Conservation (phyloP, 805 yeast genomes). For the Teunomyces cretensis region DNA sequence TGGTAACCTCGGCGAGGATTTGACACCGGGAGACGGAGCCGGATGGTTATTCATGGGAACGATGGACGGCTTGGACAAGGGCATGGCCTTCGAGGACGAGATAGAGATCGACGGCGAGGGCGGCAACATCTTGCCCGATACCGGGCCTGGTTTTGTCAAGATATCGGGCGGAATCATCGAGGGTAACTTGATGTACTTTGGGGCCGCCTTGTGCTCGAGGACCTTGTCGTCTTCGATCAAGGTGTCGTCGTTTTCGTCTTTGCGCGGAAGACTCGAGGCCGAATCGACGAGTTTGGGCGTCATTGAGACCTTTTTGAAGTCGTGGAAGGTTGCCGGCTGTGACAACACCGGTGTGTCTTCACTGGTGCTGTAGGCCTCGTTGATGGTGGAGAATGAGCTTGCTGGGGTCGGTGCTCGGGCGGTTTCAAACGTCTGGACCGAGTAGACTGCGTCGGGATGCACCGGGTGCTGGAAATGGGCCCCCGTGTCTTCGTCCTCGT, state of each 20-base stretch:
- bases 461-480: not conserved
- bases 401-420: slow-evolving; percentile 16
- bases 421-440: slow-evolving; percentile 29
- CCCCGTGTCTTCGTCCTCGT: slow-evolving; percentile 15
- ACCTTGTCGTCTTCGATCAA: slow-evolving; percentile 17
- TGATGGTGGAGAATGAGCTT: slow-evolving; percentile 20
- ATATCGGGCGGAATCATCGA: slow-evolving; percentile 2
- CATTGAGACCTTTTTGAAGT: slow-evolving; percentile 11
- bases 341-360: slow-evolving; percentile 25
- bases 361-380: slow-evolving; percentile 17
- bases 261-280: not conserved
- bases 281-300: not conserved
- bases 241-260: slow-evolving; percentile 24
- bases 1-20: not conserved
- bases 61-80: slow-evolving; percentile 2
- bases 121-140: not conserved
- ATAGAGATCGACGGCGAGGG: not conserved
- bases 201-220: not conserved
- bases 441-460: slow-evolving; percentile 9
- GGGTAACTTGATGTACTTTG: not conserved
- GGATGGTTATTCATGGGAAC: not conserved
- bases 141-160: not conserved
- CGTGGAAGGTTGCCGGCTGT: slow-evolving; percentile 25
- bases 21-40: not conserved
- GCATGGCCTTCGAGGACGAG: not conserved